Percentiles rank a stretch among this genome's conserved stretches.
phyloP scores from a whole-genome alignment of 768 basidiomycete species.

The Dioszegia crocea region DNA sequence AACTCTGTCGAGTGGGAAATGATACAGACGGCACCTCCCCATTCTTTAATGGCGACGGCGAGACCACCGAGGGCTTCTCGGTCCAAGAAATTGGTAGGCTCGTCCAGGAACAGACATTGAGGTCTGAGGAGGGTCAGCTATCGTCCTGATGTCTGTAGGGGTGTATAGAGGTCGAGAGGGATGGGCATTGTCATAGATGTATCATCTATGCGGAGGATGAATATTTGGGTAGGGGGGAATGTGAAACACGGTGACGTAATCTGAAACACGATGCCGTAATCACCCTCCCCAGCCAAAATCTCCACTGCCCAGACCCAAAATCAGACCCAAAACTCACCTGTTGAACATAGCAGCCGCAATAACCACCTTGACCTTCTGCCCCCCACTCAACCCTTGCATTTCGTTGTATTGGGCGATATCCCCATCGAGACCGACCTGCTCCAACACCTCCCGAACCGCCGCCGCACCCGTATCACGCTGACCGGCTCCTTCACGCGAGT shows the following conservation, averaged over 20 bases:
- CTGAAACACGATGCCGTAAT: no score
- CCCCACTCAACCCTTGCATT: constrained; percentile 87
- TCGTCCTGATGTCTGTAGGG: constrained; percentile 5
- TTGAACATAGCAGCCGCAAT: constrained; percentile 90
- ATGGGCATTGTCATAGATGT: no score
- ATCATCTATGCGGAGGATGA: no score
- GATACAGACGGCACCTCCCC: constrained; percentile 71
- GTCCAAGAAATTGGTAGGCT: constrained; percentile 96
- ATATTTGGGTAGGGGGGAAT: no score
- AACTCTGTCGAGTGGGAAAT: constrained; percentile 77
- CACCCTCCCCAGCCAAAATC: no score
- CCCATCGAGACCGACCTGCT: constrained; percentile 92
- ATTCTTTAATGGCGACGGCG: constrained; percentile 89
- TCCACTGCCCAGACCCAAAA: no score
- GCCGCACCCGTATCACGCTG: constrained; percentile 75
- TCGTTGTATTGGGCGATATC: constrained; percentile 99
- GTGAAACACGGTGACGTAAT: no score
- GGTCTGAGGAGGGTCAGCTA: constrained; percentile 14
- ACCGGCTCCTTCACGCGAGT: constrained; percentile 91
- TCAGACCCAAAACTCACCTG: constrained; percentile 51
- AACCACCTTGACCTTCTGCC: constrained; percentile 87
- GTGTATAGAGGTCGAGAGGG: no score
- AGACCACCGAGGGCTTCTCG: constrained; percentile 87
- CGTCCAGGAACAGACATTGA: constrained; percentile 59
- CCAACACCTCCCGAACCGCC: constrained; percentile 82